Conservation (phyloP, 768 basidiomycete species). For the Pisolithus sp. region DNA sequence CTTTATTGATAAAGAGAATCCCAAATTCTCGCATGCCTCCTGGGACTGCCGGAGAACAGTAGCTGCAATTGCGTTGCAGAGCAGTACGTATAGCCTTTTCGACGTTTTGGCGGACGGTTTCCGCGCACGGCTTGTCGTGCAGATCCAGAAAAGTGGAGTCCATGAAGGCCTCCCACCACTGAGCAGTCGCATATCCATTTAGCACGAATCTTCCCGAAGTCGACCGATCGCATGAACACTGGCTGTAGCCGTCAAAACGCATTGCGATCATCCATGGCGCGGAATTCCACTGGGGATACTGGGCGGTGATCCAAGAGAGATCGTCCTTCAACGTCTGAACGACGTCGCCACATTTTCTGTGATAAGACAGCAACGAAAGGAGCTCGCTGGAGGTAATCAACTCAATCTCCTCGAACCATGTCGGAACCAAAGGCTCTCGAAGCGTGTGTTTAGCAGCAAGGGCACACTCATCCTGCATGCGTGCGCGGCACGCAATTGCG, state of each 20-base stretch:
- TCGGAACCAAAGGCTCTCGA: conserved; percentile 14
- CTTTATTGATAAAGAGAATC: conserved; percentile 5
- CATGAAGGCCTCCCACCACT: conserved; percentile 22
- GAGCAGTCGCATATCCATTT: not conserved
- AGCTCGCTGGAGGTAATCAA: conserved; percentile 21
- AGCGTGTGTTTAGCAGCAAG: conserved; percentile 26
- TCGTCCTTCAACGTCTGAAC: conserved; percentile 4
- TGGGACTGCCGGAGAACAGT: conserved; percentile 2
- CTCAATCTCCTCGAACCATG: conserved; percentile 21
- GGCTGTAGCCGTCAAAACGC: too few relatives aligned
- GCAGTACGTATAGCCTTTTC: conserved; percentile 1
- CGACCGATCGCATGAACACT: not conserved
- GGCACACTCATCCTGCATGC: conserved; percentile 15
- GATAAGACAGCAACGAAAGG: conserved; percentile 18
- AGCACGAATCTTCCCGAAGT: not conserved
- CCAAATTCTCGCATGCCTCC: conserved; percentile 12
- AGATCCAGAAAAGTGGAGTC: conserved; percentile 6
- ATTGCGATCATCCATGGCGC: not conserved
- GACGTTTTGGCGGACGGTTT: not conserved
- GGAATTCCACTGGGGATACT: not conserved
- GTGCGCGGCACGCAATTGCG: conserved; percentile 24
- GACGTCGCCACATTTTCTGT: conserved; percentile 10
- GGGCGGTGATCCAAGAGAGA: conserved; percentile 9
- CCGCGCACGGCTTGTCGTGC: conserved; percentile 14
- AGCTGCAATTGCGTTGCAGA: not conserved